A percentile compares a stretch with the other conserved stretches of the same genome.
Evolutionary conservation across 148 eudicot genomes (phyloP).

Genomic region (Rhododendron ferrugineum): DNA sequence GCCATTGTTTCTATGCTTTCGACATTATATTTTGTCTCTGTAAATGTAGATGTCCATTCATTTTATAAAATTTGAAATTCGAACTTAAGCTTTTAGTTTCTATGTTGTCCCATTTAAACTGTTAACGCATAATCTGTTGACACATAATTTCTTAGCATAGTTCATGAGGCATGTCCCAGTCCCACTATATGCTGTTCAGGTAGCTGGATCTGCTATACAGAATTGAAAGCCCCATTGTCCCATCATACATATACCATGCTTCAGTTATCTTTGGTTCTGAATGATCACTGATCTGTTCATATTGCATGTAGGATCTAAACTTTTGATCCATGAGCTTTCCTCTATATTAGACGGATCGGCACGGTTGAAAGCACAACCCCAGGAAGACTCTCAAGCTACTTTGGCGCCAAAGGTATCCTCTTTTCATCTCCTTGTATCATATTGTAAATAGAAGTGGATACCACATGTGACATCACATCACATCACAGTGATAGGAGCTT

Average conservation of each 20-base stretch:
- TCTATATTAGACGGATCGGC: constrained; percentile 88
- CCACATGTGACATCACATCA: not conserved
- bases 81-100: not conserved
- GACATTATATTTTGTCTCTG: not conserved
- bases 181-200: not conserved
- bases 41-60: not conserved
- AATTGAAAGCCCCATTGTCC: not conserved
- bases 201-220: not conserved
- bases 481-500: not conserved
- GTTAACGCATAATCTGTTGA: too few species aligned
- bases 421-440: not conserved
- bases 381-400: constrained; percentile 78
- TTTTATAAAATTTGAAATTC: not conserved
- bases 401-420: constrained; percentile 86
- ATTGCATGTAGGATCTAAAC: constrained; percentile 61
- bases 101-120: too few species aligned
- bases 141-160: not conserved
- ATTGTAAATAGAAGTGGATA: not conserved
- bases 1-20: constrained; percentile 9
- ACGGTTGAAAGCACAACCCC: constrained; percentile 55
- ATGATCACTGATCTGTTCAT: constrained; percentile 6
- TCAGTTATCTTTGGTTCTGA: not conserved
- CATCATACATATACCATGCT: not conserved
- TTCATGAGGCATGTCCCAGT: not conserved
- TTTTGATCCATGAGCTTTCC: constrained; percentile 78